These are phyloP conservation scores for Hyaloperonospora brassicae DNA, from an alignment of 352 stramenopile species.

Conservation along the genomic window DNA sequence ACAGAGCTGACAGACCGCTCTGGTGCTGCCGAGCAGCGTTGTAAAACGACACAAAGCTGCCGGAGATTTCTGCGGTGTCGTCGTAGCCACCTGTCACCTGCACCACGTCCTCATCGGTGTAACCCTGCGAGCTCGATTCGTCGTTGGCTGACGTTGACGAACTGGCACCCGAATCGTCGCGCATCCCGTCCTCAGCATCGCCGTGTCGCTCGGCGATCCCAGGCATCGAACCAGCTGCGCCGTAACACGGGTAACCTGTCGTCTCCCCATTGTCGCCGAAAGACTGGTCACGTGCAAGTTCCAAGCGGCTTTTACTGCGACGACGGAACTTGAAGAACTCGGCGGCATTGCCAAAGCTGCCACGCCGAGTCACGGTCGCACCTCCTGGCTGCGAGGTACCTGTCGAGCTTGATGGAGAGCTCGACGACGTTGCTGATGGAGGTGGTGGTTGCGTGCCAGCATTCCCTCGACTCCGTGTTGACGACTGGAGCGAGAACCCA, in stretches of 20 bases:
- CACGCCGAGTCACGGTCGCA: slow-evolving; percentile 35
- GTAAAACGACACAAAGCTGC: slow-evolving; percentile 79
- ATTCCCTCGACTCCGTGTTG: slow-evolving; percentile 38
- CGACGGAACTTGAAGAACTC: slow-evolving; percentile 84
- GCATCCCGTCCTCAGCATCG: slow-evolving; percentile 37
- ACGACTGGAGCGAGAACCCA: slow-evolving; percentile 32
- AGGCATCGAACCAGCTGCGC: slow-evolving; percentile 46
- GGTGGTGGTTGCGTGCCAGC: slow-evolving; percentile 18
- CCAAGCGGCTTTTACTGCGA: slow-evolving; percentile 78
- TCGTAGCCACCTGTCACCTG: slow-evolving; percentile 58
- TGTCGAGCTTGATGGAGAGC: slow-evolving; percentile 22
- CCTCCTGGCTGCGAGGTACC: slow-evolving; percentile 16
- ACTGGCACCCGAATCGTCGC: slow-evolving; percentile 43
- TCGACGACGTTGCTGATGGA: slow-evolving; percentile 20
- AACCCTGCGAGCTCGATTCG: slow-evolving; percentile 53
- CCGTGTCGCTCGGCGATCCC: slow-evolving; percentile 60
- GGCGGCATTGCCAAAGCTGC: slow-evolving; percentile 76
- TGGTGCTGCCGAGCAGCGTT: slow-evolving; percentile 36
- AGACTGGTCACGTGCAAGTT: slow-evolving; percentile 64
- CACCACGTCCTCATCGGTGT: slow-evolving; percentile 57
- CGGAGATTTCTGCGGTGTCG: slow-evolving; percentile 46
- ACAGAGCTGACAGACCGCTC: slow-evolving; percentile 39
- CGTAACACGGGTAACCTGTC: slow-evolving; percentile 47
- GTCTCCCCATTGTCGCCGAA: slow-evolving; percentile 39
- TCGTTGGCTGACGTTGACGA: slow-evolving; percentile 48